Evolutionary conservation across 495 filamentous ascomycete species (phyloP), one percentile per base, ranked within the genome.

Genomic region (Monascus purpureus): DNA sequence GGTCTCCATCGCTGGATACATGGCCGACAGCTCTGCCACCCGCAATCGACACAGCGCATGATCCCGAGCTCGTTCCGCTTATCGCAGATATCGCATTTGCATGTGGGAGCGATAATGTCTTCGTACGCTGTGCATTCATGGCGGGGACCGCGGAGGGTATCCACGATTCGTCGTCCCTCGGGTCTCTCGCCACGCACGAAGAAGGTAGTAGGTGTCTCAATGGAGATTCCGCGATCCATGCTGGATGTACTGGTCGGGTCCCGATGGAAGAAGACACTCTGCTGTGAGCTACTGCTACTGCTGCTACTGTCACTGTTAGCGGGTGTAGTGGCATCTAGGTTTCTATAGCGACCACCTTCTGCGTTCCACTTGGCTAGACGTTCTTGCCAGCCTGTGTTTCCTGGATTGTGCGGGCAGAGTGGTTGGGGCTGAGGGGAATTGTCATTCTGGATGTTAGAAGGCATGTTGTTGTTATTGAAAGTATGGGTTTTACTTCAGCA

Each of bases 11-110:
- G n/a, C 15, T 9, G 12, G 9, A 36, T 47, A 25, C 68, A 72
- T 0, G 30, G 23, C 15, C 55, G 51, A 29, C 67, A 72, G 1
- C 55, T 34, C 17, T 70, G 64, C 49, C 55, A 62, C 11, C 47
- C 49, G 31, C 67, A 72, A 1, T 33, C 37, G 7, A 30, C 40
- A 42, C 68, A 72, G 6, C 62, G 57, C 8, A 50, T 46, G 49
- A 71, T 63, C 11, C 52, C 61, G 8, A 37, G 31, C 6, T 24
- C 46, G 32, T 71, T 70, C 4, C 65, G 55, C 8, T 38, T 40
- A 28, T 59, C 50, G 41, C 68, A 71, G 1, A 51, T 9, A 19
- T 72, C 68, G 33, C 68, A 72, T 40, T 68, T 70, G 1, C 62
- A 66, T 0, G 66, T 70, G 34, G 60, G 57, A 4, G 61, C 56